phyloP scores from a whole-genome alignment of 2,329 filamentous ascomycete species.

The Emmonsiellopsis sp. region DNA sequence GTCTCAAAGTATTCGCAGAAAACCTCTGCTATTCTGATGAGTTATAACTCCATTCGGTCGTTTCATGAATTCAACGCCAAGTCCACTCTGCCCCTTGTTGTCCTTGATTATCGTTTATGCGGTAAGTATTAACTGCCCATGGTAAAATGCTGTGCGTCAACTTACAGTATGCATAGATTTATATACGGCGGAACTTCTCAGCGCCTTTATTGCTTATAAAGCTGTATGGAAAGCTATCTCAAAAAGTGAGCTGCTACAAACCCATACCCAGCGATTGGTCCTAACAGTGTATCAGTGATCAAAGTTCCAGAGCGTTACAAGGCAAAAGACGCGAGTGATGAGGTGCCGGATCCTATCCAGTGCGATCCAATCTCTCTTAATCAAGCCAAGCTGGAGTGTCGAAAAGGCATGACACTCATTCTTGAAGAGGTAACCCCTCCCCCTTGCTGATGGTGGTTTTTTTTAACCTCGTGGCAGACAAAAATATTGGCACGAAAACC shows the following conservation, averaged over 20 bases:
- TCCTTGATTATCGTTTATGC: conserved; percentile 24
- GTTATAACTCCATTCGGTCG: conserved; percentile 21
- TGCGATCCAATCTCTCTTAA: conserved; percentile 7
- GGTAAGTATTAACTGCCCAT: neutral
- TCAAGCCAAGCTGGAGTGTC: conserved; percentile 6
- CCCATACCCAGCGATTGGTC: neutral
- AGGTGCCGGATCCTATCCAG: conserved; percentile 4
- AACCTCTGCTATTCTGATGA: conserved; percentile 21
- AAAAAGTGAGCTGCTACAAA: conserved; percentile 2
- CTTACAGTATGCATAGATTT: conserved; percentile 9
- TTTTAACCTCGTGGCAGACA: conserved; percentile 1
- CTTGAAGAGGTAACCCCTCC: conserved; percentile 6
- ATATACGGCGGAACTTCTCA: conserved; percentile 24
- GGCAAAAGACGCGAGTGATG: conserved; percentile 1
- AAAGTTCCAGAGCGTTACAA: conserved; percentile 5
- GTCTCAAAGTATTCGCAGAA: conserved; percentile 21
- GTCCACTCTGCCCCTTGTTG: conserved; percentile 14
- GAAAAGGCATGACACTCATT: conserved; percentile 10
- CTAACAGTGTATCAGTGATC: conserved; percentile 6
- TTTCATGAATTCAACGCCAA: conserved; percentile 21
- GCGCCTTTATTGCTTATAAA: conserved; percentile 24
- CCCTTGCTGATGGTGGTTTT: neutral
- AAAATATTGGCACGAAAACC: conserved; percentile 7
- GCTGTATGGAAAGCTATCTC: conserved; percentile 20
- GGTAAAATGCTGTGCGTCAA: neutral